Evolutionary conservation across 257 asterid genomes (phyloP).

Genomic region (Handroanthus guayacan): DNA sequence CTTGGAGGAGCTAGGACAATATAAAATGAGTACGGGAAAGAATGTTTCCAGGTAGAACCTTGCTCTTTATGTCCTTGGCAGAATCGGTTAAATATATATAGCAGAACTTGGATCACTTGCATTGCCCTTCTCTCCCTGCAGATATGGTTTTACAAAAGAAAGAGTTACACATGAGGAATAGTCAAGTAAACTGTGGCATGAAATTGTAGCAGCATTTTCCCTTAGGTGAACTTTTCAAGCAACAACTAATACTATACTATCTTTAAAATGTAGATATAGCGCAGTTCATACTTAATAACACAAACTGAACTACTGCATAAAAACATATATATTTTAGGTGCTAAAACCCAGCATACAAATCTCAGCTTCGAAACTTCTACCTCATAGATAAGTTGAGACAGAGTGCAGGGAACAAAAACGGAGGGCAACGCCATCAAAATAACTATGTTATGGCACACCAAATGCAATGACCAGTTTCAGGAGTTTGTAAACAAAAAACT

Average conservation of each 20-base stretch:
- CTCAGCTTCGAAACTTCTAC: not conserved
- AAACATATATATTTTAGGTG: not conserved
- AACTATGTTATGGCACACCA: not conserved
- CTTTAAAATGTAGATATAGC: not conserved
- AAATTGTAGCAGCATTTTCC: conserved; percentile 15
- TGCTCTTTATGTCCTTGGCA: conserved; percentile 80
- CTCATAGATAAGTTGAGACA: not conserved
- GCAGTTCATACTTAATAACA: not conserved
- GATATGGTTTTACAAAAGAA: conserved; percentile 16
- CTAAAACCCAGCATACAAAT: not conserved
- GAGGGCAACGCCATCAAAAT: not conserved
- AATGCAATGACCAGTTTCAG: not conserved
- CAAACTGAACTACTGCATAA: not conserved
- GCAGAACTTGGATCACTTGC: conserved; percentile 96
- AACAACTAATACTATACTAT: too few species aligned
- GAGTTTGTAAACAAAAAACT: not conserved
- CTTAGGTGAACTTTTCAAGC: conserved; percentile 1
- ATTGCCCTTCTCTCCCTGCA: conserved; percentile 91
- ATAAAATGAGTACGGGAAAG: not conserved
- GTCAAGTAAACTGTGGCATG: conserved; percentile 5
- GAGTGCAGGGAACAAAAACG: too few species aligned
- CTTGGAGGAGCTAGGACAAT: not conserved
- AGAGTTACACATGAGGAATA: conserved; percentile 25
- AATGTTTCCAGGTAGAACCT: conserved; percentile 52
- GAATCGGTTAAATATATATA: conserved; percentile 83